phyloP scores from a whole-genome alignment of 129 eudicot species.

The Flaveria ramosissima region DNA sequence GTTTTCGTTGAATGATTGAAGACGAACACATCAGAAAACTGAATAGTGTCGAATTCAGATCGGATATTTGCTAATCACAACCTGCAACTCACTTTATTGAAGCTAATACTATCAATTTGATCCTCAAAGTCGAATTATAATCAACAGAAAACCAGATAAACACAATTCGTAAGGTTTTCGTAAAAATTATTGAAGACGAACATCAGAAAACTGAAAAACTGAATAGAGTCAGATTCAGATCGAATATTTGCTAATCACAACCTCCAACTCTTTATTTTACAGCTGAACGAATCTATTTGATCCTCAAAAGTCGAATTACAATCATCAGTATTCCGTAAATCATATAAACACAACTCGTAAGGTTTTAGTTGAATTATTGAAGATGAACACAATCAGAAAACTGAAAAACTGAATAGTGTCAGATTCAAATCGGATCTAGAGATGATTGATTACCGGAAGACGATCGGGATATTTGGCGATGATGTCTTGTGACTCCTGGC shows the following conservation, averaged over 20 bases:
- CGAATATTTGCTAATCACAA: background rate
- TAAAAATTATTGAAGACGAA: too few relatives aligned
- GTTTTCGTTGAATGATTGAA: background rate
- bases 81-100: too few relatives aligned
- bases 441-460: constrained; percentile 54
- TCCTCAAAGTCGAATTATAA: background rate
- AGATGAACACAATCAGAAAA: too few relatives aligned
- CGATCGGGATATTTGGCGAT: constrained; percentile 87
- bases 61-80: too few relatives aligned
- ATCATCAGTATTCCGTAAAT: background rate
- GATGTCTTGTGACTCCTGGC: constrained; percentile 76
- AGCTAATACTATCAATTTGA: too few relatives aligned
- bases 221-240: too few relatives aligned
- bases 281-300: too few relatives aligned
- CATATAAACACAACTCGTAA: background rate
- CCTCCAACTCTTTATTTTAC: too few relatives aligned
- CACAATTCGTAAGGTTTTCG: background rate
- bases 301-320: background rate
- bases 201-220: background rate
- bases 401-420: background rate
- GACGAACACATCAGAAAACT: too few relatives aligned
- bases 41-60: background rate
- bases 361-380: background rate
- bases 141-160: background rate
- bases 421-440: background rate